Evolutionary conservation across 495 filamentous ascomycete genomes (phyloP).

Genomic region (Astrocystis sublimbata): DNA sequence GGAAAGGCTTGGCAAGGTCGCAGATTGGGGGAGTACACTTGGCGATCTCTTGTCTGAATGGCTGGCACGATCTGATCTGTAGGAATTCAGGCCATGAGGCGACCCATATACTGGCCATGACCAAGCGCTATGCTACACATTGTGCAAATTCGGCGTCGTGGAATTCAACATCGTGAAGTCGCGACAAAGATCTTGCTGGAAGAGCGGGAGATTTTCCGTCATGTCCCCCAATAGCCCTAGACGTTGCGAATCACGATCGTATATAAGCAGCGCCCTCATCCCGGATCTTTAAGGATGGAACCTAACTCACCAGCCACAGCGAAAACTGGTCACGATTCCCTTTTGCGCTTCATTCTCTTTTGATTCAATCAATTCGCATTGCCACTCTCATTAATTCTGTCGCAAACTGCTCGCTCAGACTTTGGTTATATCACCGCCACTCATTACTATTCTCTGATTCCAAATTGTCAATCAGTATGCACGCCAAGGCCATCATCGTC

Average conservation of each 20-base stretch:
- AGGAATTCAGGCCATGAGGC: neutral
- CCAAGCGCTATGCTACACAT: neutral
- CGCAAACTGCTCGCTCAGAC: neutral
- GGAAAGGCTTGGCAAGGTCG: no score
- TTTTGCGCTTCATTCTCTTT: neutral
- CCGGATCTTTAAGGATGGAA: neutral
- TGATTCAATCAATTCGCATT: neutral
- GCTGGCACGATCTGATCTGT: no score
- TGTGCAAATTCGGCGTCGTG: no score
- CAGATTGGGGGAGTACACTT: neutral
- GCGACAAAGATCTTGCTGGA: neutral
- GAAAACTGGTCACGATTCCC: neutral
- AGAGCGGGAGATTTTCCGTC: neutral
- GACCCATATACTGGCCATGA: neutral
- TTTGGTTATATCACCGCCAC: neutral
- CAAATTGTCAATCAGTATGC: neutral
- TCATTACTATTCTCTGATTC: neutral
- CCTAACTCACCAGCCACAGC: neutral
- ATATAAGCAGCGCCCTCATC: neutral
- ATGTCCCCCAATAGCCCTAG: neutral
- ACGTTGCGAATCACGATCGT: neutral
- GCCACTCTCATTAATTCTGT: neutral
- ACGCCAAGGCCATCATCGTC: constrained; percentile 2
- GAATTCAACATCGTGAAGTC: neutral
- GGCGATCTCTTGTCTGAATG: neutral